Evolutionary conservation across 139 green algal genomes (phyloP).

Genomic region (Tetraselmis striata): DNA sequence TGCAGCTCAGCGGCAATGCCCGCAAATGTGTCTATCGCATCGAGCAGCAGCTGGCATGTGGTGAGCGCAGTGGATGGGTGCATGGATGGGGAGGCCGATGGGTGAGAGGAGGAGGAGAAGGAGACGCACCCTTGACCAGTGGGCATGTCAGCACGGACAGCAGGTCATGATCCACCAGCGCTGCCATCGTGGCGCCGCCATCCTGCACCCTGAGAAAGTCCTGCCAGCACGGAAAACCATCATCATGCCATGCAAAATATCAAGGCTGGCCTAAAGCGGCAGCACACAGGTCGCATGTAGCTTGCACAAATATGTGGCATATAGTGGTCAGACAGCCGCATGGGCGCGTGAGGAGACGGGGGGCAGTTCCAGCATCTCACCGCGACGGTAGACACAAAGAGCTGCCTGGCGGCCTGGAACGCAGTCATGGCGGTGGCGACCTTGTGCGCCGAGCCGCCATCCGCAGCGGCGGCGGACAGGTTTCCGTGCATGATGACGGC

Average conservation of each 20-base stretch:
- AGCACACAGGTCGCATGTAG: not conserved
- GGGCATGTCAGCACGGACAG: not conserved
- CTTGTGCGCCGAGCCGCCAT: not conserved
- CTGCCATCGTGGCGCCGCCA: not conserved
- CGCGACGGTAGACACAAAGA: not conserved
- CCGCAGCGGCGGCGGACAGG: not conserved
- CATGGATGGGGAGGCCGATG: too few relatives aligned
- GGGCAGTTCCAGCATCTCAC: not conserved
- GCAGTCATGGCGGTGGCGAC: not conserved
- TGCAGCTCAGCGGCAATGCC: too few relatives aligned
- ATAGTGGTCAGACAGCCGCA: too few relatives aligned
- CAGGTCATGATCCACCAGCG: not conserved
- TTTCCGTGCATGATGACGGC: not conserved
- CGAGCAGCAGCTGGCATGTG: too few relatives aligned
- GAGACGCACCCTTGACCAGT: not conserved
- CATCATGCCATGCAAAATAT: too few relatives aligned
- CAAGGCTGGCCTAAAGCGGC: too few relatives aligned
- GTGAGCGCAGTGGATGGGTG: too few relatives aligned
- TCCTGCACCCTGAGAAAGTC: not conserved
- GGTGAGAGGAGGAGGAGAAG: not conserved
- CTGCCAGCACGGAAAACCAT: too few relatives aligned
- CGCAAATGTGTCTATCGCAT: too few relatives aligned
- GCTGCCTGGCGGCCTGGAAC: not conserved
- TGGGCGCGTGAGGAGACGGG: too few relatives aligned
- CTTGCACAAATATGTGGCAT: too few relatives aligned